Conservation (phyloP, 2,329 filamentous ascomycete genomes). For the Xylaria sp. region DNA sequence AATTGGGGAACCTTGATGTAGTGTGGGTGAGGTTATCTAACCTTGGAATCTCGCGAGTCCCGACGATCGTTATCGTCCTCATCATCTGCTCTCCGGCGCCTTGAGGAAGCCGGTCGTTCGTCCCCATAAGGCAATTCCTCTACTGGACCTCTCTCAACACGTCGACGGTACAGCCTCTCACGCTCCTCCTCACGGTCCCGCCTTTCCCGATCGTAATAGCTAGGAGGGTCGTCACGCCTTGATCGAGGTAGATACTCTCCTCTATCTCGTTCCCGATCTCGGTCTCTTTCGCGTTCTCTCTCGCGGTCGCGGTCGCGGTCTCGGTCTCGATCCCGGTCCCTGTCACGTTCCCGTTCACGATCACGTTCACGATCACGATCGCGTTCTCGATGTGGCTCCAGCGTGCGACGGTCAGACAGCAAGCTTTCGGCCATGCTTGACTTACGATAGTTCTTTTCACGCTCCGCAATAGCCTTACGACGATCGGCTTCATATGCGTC, state of each 20-base stretch:
- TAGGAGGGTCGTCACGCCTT: constrained; percentile 69
- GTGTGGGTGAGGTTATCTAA: constrained; percentile 48
- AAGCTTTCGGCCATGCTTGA: constrained; percentile 74
- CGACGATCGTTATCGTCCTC: constrained; percentile 76
- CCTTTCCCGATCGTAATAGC: constrained; percentile 85
- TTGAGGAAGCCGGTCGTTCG: constrained; percentile 71
- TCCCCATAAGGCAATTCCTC: constrained; percentile 95
- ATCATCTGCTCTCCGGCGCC: constrained; percentile 82
- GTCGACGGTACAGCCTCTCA: constrained; percentile 87
- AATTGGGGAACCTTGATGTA: constrained; percentile 39
- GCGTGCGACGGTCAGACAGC: constrained; percentile 63
- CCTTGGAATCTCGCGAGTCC: constrained; percentile 76
- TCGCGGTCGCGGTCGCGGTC: constrained; percentile 52
- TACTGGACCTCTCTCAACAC: constrained; percentile 73
- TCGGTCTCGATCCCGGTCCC: constrained; percentile 56
- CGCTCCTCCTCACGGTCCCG: constrained; percentile 90
- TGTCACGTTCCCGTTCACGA: constrained; percentile 56
- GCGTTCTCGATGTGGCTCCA: constrained; percentile 60
- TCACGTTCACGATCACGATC: constrained; percentile 54
- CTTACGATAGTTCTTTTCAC: constrained; percentile 93
- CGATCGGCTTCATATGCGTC: constrained; percentile 97
- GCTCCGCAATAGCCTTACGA: constrained; percentile 90
- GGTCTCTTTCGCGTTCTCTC: constrained; percentile 51
- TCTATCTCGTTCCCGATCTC: constrained; percentile 58
- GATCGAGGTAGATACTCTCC: constrained; percentile 64